phyloP scores from a whole-genome alignment of 495 filamentous ascomycete genomes.

The Aspergillus diversus region DNA sequence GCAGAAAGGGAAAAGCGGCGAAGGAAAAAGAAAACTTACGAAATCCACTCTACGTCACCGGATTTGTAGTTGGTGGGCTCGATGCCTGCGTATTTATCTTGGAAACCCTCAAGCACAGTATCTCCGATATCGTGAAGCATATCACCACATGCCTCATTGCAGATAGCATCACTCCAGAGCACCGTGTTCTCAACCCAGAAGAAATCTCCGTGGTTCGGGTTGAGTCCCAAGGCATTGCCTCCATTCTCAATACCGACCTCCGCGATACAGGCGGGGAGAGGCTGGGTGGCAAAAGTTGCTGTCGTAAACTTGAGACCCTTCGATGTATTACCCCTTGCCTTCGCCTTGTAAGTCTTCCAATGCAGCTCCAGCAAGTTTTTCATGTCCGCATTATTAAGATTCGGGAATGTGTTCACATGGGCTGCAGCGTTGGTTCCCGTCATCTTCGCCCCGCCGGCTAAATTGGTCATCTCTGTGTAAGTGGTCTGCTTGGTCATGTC shows the following conservation, averaged over 20 bases:
- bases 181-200: conserved; percentile 24
- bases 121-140: conserved; percentile 16
- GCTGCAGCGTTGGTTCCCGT: conserved; percentile 18
- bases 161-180: conserved; percentile 15
- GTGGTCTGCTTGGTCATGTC: conserved; percentile 12
- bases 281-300: conserved; percentile 21
- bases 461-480: conserved; percentile 14
- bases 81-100: conserved; percentile 2
- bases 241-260: neutral
- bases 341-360: conserved; percentile 11
- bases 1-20: neutral
- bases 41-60: conserved; percentile 15
- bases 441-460: conserved; percentile 21
- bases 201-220: conserved; percentile 18
- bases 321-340: conserved; percentile 11
- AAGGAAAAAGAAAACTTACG: conserved; percentile 12
- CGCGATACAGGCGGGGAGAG: conserved; percentile 15
- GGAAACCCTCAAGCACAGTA: neutral
- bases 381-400: conserved; percentile 7
- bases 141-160: conserved; percentile 15
- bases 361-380: conserved; percentile 7
- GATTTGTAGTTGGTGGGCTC: conserved; percentile 13
- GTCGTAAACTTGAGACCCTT: conserved; percentile 14
- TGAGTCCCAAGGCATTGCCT: conserved; percentile 17
- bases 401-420: conserved; percentile 19